Evolutionary conservation across 768 basidiomycete genomes (phyloP), one percentile per base, ranked within the genome.

Genomic region (Cystofilobasidium macerans): DNA sequence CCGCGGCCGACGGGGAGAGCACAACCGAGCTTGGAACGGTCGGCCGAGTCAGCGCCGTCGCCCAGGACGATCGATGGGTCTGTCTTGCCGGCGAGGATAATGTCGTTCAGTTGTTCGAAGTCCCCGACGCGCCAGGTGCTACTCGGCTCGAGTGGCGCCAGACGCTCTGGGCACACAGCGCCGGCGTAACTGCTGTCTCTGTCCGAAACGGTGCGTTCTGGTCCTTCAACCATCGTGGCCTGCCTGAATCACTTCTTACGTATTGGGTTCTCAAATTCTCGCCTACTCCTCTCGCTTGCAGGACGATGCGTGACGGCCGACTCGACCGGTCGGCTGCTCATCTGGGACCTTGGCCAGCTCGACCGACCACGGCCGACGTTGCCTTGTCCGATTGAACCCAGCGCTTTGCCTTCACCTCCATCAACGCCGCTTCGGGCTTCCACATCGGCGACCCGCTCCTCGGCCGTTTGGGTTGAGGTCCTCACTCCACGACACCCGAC

Each of bases 241-340:
- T 26, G 20, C 24, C 57, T 2, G 3, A n/a, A 38, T 12, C 7
- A 14, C 8, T 8, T 6, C 1, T 43, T 30, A 8, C 5, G 40
- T 7, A 22, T 12, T 11, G 4, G 26, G 28, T 47, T 20, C 26
- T 26, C 30, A 42, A 18, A 26, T 24, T n/a, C 30, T 35, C 1
- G 30, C n/a, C n/a, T 18, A 3, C 30, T 22, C 48, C 20, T 20
- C 6, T 20, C 16, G 26, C 14, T 24, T 36, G 1, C 45, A 65
- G 64, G 57, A 18, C 64, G 64, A 0, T 65, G 64, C 35, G 22
- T 65, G 16, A 65, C 64, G 13, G 64, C 33, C 16, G 64, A 65
- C 26, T 33, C 64, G 13, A 57, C 57, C 7, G 64, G 64, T 12
- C 40, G 64, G 22, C 40, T 65, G 30, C 57, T 65, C 47, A 36